Evolutionary conservation across 169 alveolate genomes (phyloP), one percentile per base, ranked within the genome.

Genomic region (Eimeria falciformis): DNA sequence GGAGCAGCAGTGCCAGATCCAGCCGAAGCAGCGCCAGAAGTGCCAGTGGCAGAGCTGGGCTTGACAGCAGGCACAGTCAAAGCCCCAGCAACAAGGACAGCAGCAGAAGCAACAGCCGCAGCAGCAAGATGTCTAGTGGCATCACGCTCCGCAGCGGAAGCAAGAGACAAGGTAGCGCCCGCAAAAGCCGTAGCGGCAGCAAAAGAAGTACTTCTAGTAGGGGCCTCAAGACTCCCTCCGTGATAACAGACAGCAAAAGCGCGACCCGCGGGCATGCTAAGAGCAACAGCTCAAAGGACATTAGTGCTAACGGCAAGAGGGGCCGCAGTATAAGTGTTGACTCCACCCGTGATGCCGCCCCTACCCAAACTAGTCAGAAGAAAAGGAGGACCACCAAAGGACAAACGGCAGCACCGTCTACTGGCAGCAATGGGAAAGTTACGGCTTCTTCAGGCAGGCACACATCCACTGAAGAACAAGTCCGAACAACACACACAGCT

Each of bases 21-120:
- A 62, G 73, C 73, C 62, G 62, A n/a, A 62, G 73, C 73, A 62
- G 73, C 29, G 25, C 33, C n/a, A 14, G 62, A 50, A 50, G 62
- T 14, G 62, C 7, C n/a, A 50, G 62, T 14, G 14, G 14, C n/a
- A 50, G 62, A 7, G 7, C n/a, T 50, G 62, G 62, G 62, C 62
- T 7, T 14, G 14, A 14, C 11, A 5, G 29, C 27, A n/a, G 23
- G 29, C 11, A 25, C 71, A 58, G 23, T 5, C 27, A 14, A 25
- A 25, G 18, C 71, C 9, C 33, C 71, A 18, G 11, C 33, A 58
- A 58, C 7, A 25, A 11, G n/a, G 14, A 14, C 62, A 14, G 62
- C 62, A 50, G 62, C 14, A 50, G 7, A 14, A 7, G n/a, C n/a
- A 50, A 11, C n/a, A 7, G n/a, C 7, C 7, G 62, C n/a, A 14